A percentile compares a stretch with the other conserved stretches of the same genome.
Evolutionary conservation across 257 asterid genomes (phyloP).

Genomic region (Jasminum sambac): DNA sequence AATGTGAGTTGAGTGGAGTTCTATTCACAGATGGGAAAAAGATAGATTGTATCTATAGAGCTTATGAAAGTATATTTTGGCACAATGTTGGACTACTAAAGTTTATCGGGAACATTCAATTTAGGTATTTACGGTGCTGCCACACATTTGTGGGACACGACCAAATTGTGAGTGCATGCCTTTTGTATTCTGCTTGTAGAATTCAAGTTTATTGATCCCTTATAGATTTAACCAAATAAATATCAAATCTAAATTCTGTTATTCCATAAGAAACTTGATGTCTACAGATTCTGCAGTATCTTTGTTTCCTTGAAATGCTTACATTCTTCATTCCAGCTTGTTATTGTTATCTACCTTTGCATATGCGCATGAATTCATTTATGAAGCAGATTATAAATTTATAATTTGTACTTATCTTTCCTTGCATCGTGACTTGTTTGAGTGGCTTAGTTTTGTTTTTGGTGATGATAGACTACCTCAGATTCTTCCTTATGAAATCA

Average conservation of each 20-base stretch:
- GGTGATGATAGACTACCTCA: constrained; percentile 1
- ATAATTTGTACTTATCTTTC: background rate
- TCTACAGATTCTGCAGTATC: background rate
- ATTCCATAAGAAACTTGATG: background rate
- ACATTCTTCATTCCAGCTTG: background rate
- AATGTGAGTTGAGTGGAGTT: background rate
- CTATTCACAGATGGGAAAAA: too few relatives aligned
- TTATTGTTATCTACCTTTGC: background rate
- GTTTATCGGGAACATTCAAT: background rate
- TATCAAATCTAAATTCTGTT: too few relatives aligned
- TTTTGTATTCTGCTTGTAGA: background rate
- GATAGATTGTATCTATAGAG: too few relatives aligned
- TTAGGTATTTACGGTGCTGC: background rate
- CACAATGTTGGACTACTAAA: too few relatives aligned
- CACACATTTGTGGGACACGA: background rate
- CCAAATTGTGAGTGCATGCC: background rate
- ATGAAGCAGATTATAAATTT: too few relatives aligned
- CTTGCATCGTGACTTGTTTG: background rate
- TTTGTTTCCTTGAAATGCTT: background rate
- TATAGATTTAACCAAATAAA: background rate
- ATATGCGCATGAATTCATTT: background rate
- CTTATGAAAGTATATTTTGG: background rate
- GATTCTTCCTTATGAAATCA: background rate
- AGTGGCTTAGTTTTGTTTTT: background rate
- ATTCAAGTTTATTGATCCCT: background rate